phyloP scores from a whole-genome alignment of 192 early-diverging fungal genomes.

The Radiomyces spectabilis region DNA sequence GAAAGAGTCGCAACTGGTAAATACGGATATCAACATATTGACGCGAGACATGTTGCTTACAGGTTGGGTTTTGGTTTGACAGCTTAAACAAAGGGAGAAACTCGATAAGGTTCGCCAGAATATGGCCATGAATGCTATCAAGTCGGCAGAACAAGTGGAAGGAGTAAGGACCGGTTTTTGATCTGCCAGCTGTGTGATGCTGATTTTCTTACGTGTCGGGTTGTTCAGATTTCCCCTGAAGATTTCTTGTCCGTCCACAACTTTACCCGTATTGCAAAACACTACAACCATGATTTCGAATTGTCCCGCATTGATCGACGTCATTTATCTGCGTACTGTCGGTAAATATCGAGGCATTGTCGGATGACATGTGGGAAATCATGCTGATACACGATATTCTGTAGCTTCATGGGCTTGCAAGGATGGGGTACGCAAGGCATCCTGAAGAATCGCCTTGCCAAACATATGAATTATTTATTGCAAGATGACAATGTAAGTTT shows the following conservation, averaged over 20 bases:
- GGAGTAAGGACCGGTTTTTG: constrained; percentile 14
- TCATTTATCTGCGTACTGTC: constrained; percentile 40
- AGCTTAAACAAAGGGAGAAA: constrained; percentile 38
- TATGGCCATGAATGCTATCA: constrained; percentile 40
- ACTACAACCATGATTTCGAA: constrained; percentile 37
- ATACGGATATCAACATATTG: no score
- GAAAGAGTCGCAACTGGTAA: constrained; percentile 40
- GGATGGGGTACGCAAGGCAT: constrained; percentile 40
- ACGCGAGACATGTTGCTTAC: no score
- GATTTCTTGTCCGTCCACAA: constrained; percentile 28
- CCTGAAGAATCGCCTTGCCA: constrained; percentile 31
- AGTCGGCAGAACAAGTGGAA: constrained; percentile 29
- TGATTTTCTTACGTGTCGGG: background rate
- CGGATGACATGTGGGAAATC: background rate
- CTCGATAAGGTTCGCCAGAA: constrained; percentile 33
- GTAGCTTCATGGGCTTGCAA: constrained; percentile 43
- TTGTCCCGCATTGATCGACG: constrained; percentile 34
- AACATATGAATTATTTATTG: constrained; percentile 33
- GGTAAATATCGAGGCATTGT: constrained; percentile 10
- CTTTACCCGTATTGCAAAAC: constrained; percentile 29
- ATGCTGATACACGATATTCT: background rate
- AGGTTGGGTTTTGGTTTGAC: no score
- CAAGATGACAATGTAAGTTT: constrained; percentile 32
- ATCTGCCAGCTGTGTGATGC: no score
- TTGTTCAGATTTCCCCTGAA: constrained; percentile 29